Evolutionary conservation across 192 early-diverging fungal genomes (phyloP), one percentile per base, ranked within the genome.

Genomic region (Phycomyces nitens): DNA sequence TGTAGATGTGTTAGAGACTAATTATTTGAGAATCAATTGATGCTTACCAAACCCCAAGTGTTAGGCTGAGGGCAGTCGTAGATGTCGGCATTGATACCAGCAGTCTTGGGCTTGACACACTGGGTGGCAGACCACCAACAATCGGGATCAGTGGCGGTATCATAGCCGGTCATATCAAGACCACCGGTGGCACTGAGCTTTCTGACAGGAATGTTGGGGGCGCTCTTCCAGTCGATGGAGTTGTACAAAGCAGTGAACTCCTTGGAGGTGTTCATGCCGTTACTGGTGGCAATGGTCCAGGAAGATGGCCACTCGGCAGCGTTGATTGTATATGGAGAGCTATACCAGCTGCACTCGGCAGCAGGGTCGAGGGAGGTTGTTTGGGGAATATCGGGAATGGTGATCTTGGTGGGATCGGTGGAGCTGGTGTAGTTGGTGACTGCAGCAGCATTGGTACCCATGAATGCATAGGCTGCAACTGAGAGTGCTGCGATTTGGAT

Each of bases 221-320:
- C 76, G 14, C 66, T 73, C 24, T 62, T 71, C 61, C 77, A 68
- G 44, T 81, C 74, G 56, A 81, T 77, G 24, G 77, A 77, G 54
- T 81, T 78, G 64, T 76, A 75, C 53, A 77, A 54, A 7, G 65
- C 54, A 44, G 57, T 57, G 69, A 81, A 77, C 29, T 81, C 71
- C 11, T 70, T 54, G 21, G 67, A 71, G 51, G 74, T 72, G 57
- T 74, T 74, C 66, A 69, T 74, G 38, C 62, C 62, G 43, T 73
- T 73, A 22, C 55, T 51, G n/a, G 63, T 65, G 43, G 66, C 72
- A 52, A 53, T 60, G 1, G 51, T 52, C 72, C 72, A 74, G 0
- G 56, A 38, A 44, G 58, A 69, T 20, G 72, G 72, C 66, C 66
- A 74, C 29, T 64, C 66, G 22, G 24, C 38, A 40, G 29, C 34